Percentiles rank a stretch among this genome's conserved stretches.
These are phyloP conservation scores for Pyrenochaeta sp. DNA, from an alignment of 2,329 filamentous ascomycete genomes.

Conservation along the genomic window DNA sequence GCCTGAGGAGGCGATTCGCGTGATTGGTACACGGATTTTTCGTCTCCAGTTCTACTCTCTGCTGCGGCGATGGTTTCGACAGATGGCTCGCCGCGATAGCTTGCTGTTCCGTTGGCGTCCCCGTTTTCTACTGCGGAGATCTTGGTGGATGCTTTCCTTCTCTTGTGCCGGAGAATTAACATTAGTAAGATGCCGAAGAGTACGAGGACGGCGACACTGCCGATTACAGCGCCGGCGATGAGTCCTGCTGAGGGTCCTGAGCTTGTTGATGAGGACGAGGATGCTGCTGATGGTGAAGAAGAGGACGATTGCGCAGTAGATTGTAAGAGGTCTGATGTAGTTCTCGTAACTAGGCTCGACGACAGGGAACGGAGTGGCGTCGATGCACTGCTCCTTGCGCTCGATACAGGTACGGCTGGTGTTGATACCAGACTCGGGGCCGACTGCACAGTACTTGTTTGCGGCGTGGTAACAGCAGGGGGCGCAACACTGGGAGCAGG, in stretches of 20 bases:
- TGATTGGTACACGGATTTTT: constrained; percentile 5
- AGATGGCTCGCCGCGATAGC: not conserved
- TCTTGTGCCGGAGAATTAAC: constrained; percentile 16
- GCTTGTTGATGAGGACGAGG: constrained; percentile 4
- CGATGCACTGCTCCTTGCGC: not conserved
- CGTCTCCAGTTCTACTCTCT: not conserved
- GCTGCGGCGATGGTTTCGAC: not conserved
- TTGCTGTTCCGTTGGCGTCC: not conserved
- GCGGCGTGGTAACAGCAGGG: not conserved
- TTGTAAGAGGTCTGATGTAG: not conserved
- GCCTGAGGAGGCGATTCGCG: not conserved
- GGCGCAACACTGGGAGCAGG: not conserved
- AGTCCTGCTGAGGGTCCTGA: constrained; percentile 11
- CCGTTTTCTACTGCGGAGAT: not conserved
- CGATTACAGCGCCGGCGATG: constrained; percentile 20
- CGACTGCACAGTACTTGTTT: not conserved
- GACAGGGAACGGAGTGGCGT: not conserved
- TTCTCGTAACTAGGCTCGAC: not conserved
- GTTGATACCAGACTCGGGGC: not conserved
- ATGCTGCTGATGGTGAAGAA: not conserved
- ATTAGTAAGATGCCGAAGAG: constrained; percentile 19
- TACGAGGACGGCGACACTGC: constrained; percentile 15
- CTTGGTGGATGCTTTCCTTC: constrained; percentile 3
- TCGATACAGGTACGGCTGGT: not conserved
- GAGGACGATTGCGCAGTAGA: constrained; percentile 1